phyloP scores from a whole-genome alignment of 176 grass and related monocot genomes.

The Carex cristatella region DNA sequence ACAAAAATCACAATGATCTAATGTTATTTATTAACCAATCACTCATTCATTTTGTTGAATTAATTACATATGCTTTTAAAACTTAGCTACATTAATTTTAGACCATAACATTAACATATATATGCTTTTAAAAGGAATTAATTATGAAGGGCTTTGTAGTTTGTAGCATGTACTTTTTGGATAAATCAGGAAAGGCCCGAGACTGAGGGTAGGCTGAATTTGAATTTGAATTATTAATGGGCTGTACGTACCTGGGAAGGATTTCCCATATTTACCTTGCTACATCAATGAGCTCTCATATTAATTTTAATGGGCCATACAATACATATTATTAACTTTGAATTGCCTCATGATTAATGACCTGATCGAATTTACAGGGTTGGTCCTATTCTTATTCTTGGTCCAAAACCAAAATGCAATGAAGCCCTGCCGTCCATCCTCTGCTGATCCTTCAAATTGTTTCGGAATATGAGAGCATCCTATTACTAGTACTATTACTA shows the following conservation, averaged over 20 bases:
- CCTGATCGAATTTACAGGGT: background rate
- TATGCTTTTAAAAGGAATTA: background rate
- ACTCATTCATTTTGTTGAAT: constrained; percentile 1
- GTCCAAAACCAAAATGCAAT: background rate
- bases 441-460: too few relatives aligned
- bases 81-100: background rate
- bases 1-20: background rate
- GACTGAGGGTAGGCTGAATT: background rate
- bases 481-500: too few relatives aligned
- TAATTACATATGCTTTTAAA: background rate
- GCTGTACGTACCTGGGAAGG: background rate
- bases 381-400: background rate
- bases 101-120: background rate
- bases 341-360: background rate
- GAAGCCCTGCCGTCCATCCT: too few relatives aligned
- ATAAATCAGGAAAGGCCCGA: background rate
- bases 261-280: background rate
- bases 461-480: too few relatives aligned
- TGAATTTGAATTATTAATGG: background rate
- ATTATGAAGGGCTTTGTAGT: background rate
- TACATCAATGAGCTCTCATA: background rate
- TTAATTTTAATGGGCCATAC: background rate
- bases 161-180: background rate
- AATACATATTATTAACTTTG: background rate
- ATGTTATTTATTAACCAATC: background rate